These are phyloP conservation scores for Lepraria neglecta DNA, from an alignment of 495 filamentous ascomycete species.

Conservation along the genomic window DNA sequence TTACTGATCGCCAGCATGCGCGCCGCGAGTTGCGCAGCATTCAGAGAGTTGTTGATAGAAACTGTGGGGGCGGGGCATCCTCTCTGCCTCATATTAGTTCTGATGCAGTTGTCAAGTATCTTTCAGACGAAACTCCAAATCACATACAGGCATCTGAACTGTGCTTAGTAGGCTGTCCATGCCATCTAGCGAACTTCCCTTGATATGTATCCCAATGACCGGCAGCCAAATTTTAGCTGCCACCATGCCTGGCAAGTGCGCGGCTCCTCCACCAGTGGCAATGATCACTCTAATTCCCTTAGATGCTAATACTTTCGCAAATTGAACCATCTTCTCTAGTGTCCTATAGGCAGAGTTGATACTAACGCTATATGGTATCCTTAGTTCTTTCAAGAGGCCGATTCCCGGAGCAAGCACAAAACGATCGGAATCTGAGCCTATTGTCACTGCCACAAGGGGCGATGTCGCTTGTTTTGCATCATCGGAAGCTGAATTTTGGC, in stretches of 20 bases:
- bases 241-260: slow-evolving; percentile 88
- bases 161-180: slow-evolving; percentile 85
- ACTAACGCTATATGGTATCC: slow-evolving; percentile 65
- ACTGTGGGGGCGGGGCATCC: slow-evolving; percentile 84
- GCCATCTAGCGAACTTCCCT: slow-evolving; percentile 78
- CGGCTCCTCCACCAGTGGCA: slow-evolving; percentile 87
- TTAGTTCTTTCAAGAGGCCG: slow-evolving; percentile 66
- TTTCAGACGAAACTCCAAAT: slow-evolving; percentile 19
- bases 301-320: slow-evolving; percentile 59
- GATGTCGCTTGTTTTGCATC: slow-evolving; percentile 29
- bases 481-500: background rate
- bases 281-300: slow-evolving; percentile 83
- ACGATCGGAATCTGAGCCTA: slow-evolving; percentile 96
- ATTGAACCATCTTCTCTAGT: slow-evolving; percentile 71
- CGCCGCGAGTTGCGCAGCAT: slow-evolving; percentile 83
- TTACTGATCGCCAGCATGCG: slow-evolving; percentile 72
- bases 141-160: slow-evolving; percentile 81
- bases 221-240: slow-evolving; percentile 80
- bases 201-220: slow-evolving; percentile 89
- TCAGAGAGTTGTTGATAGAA: slow-evolving; percentile 87
- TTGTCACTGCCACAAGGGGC: slow-evolving; percentile 76
- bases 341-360: slow-evolving; percentile 95
- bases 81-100: slow-evolving; percentile 33
- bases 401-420: slow-evolving; percentile 71
- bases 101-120: background rate